A percentile compares a stretch with the other conserved stretches of the same genome.
Conservation (phyloP, 1,284 basidiomycete species). For the Ustilago vetiveriae region DNA sequence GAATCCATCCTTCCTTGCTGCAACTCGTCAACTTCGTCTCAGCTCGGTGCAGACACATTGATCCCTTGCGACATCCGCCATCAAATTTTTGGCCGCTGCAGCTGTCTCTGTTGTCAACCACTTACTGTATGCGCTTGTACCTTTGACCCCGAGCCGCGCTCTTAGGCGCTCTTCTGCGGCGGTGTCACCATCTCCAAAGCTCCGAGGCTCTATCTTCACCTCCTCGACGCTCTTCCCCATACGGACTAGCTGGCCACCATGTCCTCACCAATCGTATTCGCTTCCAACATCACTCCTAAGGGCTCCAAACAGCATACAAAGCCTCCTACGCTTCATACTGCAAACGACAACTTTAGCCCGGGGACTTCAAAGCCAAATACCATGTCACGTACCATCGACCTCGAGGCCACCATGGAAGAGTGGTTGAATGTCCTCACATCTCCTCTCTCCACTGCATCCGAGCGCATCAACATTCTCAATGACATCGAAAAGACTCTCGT, state of each 20-base stretch:
- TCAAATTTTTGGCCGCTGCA: not conserved
- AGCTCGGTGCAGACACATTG: not conserved
- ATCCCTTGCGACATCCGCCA: not conserved
- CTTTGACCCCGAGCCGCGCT: conserved; percentile 3
- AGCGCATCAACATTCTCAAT: conserved; percentile 32
- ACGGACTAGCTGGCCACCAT: conserved; percentile 11
- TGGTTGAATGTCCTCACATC: conserved; percentile 38
- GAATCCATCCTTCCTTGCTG: too few species aligned
- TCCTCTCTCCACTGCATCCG: conserved; percentile 27
- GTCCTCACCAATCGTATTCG: conserved; percentile 23
- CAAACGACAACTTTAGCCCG: conserved; percentile 17
- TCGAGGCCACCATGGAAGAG: conserved; percentile 20
- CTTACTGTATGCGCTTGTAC: conserved; percentile 29
- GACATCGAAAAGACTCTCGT: conserved; percentile 36
- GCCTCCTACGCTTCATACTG: too few species aligned
- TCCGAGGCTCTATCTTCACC: too few species aligned
- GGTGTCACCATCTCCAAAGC: too few species aligned
- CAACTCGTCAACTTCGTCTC: too few species aligned
- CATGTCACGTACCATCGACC: conserved; percentile 21
- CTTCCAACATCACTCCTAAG: conserved; percentile 2
- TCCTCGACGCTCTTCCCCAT: not conserved
- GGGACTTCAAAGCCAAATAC: conserved; percentile 26
- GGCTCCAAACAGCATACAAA: not conserved
- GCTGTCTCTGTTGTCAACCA: not conserved
- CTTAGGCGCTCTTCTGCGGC: conserved; percentile 1